These are phyloP conservation scores for Quercus berberidifolia DNA, from an alignment of 306 rosid genomes.

Conservation along the genomic window DNA sequence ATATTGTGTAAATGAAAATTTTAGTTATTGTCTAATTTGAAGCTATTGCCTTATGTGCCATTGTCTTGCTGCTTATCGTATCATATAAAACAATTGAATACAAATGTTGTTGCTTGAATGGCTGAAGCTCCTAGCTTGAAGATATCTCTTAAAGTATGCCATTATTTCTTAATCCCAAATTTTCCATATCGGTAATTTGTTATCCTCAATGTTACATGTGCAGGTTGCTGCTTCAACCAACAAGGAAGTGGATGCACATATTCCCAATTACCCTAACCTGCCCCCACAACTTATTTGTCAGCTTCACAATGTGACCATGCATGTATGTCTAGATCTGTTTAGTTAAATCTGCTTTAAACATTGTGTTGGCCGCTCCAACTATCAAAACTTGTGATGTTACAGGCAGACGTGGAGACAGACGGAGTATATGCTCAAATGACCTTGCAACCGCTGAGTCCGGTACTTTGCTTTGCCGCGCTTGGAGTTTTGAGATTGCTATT, in stretches of 20 bases:
- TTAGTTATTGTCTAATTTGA: too few relatives aligned
- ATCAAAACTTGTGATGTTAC: slow-evolving; percentile 24
- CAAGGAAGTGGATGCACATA: slow-evolving; percentile 68
- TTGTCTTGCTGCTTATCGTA: neutral
- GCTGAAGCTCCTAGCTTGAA: neutral
- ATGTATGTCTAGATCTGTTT: slow-evolving; percentile 39
- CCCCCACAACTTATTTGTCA: slow-evolving; percentile 67
- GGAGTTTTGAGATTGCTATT: neutral
- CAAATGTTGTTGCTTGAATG: neutral
- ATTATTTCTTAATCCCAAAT: too few relatives aligned
- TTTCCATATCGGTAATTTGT: too few relatives aligned
- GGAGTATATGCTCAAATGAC: slow-evolving; percentile 84
- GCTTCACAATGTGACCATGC: slow-evolving; percentile 78
- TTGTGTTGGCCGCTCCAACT: slow-evolving; percentile 9
- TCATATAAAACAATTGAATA: neutral
- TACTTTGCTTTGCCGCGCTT: slow-evolving; percentile 18
- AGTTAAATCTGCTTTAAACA: slow-evolving; percentile 8
- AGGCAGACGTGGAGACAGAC: slow-evolving; percentile 78
- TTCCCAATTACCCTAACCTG: slow-evolving; percentile 71
- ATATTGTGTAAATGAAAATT: too few relatives aligned
- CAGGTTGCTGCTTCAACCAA: slow-evolving; percentile 77
- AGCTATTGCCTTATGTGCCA: too few relatives aligned
- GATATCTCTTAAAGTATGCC: too few relatives aligned
- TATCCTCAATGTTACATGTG: slow-evolving; percentile 2
- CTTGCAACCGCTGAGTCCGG: slow-evolving; percentile 69